Base-by-base conservation (phyloP, 2,329 filamentous ascomycete species). In the Alternaria consortialis region DNA sequence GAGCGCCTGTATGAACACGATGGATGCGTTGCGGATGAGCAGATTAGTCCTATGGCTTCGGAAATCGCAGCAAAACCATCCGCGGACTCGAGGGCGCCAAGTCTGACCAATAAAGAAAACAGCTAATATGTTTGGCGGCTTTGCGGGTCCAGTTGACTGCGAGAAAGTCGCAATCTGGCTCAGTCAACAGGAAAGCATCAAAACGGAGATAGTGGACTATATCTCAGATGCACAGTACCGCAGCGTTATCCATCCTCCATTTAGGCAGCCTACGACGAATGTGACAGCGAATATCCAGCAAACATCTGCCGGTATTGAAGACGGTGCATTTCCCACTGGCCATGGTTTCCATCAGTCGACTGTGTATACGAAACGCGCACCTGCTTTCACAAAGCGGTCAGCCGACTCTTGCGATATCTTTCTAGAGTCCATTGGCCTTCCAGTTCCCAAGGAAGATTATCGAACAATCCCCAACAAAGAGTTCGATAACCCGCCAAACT, bases 391-490 rank as follows among this genome's bases (percentile, higher is more conserved):
- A 42, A 25, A 11, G 29, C 50, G 46, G 46, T 47, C 60, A 20
- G 11, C 23, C 17, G 50, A 53, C 31, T 62, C 55, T 1, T 55
- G 44, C 39, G 50, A 37, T 15, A 20, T 36, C 4, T 60, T 52
- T 29, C 36, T 57, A 5, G 27, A 13, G 15, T 56, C 34, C 2
- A 50, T 37, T 53, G 56, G 50, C 37, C 40, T 56, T 23, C 46
- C 29, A 27, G 20, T 3, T 7, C 17, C 9, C 34, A 42, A 15
- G 7, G 13, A 11, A 8, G 36, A 3, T 32, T 12, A 5, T 11
- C 6, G 15, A 31, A 50, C 11, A 1, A 34, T 27, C 1, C 25
- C 13, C 43, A 34, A 50, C 25, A 27, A 48, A 3, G 34, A 42
- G 1, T 34, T 17, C 1, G 34, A 50, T 20, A 8, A 52, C 2